Conservation (phyloP, 495 filamentous ascomycete genomes). For the Penicillium coffeae region DNA sequence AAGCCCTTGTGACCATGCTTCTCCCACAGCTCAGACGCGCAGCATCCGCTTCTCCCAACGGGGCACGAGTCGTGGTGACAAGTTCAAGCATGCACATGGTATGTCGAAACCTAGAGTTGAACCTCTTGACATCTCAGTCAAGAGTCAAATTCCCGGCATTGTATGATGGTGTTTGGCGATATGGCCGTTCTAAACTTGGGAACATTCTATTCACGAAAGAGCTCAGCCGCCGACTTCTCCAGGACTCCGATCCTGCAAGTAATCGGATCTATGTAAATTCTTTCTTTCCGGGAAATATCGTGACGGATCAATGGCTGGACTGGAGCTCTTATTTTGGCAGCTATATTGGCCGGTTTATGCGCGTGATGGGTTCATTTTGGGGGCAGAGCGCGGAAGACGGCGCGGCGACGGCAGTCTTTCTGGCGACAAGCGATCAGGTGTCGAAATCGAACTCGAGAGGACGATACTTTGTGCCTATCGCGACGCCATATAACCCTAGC, state of each 20-base stretch:
- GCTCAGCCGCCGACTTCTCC: constrained; percentile 23
- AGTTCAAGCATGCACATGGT: constrained; percentile 27
- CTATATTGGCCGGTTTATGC: constrained; percentile 8
- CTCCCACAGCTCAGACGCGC: constrained; percentile 29
- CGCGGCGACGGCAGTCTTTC: constrained; percentile 37
- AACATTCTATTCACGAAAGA: constrained; percentile 41
- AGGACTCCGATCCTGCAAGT: constrained; percentile 12
- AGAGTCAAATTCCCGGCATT: constrained; percentile 10
- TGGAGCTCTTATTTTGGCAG: constrained; percentile 32
- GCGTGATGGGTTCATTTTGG: constrained; percentile 1
- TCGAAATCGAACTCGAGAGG: constrained; percentile 17
- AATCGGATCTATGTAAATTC: constrained; percentile 32
- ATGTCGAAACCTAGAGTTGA: constrained; percentile 21
- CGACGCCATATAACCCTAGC: constrained; percentile 18
- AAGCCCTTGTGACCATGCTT: constrained; percentile 30
- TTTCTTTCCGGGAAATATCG: constrained; percentile 41
- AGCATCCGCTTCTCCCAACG: constrained; percentile 3
- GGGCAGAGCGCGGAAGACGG: constrained; percentile 33
- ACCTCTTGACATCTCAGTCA: constrained; percentile 21
- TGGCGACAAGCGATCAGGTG: constrained; percentile 23
- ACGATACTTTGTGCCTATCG: constrained; percentile 35
- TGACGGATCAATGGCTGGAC: constrained; percentile 30
- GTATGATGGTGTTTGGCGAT: constrained; percentile 29
- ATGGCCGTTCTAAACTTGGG: constrained; percentile 40
- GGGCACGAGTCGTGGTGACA: constrained; percentile 28